Evolutionary conservation across 108 stramenopile genomes (phyloP).

Genomic region (Nitzschia sp.): DNA sequence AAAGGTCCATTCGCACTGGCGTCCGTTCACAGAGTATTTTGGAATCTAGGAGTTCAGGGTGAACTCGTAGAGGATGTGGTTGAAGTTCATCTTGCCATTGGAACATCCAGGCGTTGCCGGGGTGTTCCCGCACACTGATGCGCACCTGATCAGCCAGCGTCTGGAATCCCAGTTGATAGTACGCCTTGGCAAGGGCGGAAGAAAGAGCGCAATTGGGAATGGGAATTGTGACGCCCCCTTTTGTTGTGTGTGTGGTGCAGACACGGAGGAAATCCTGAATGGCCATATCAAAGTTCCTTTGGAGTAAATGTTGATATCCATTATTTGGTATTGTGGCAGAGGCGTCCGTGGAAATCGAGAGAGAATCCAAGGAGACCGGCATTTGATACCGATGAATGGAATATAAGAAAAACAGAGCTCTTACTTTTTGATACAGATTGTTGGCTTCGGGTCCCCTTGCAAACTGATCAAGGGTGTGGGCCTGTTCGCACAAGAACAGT

Average conservation of each 20-base stretch:
- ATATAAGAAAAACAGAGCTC: conserved; percentile 51
- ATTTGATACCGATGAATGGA: conserved; percentile 57
- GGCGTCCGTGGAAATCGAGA: neutral
- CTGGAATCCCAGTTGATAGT: conserved; percentile 56
- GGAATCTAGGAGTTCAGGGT: conserved; percentile 16
- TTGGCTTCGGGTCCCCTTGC: conserved; percentile 1
- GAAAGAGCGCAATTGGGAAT: conserved; percentile 37
- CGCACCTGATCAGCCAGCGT: conserved; percentile 58
- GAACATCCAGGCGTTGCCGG: conserved; percentile 65
- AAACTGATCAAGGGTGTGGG: conserved; percentile 25
- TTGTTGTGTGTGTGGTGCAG: neutral
- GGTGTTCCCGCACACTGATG: conserved; percentile 39
- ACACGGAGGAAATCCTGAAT: conserved; percentile 41
- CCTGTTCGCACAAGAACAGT: neutral
- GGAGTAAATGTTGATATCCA: conserved; percentile 43
- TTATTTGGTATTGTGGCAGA: conserved; percentile 31
- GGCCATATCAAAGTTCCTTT: conserved; percentile 46
- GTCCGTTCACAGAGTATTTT: conserved; percentile 46
- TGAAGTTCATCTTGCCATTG: conserved; percentile 1
- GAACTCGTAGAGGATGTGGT: conserved; percentile 13
- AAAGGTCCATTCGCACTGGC: conserved; percentile 67
- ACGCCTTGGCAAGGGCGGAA: conserved; percentile 49
- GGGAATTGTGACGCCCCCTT: neutral
- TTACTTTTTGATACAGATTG: conserved; percentile 41
- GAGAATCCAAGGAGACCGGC: neutral